A percentile compares a stretch with the other conserved stretches of the same genome.
Conservation (phyloP, 352 stramenopile genomes). For the Globisporangium polare region DNA sequence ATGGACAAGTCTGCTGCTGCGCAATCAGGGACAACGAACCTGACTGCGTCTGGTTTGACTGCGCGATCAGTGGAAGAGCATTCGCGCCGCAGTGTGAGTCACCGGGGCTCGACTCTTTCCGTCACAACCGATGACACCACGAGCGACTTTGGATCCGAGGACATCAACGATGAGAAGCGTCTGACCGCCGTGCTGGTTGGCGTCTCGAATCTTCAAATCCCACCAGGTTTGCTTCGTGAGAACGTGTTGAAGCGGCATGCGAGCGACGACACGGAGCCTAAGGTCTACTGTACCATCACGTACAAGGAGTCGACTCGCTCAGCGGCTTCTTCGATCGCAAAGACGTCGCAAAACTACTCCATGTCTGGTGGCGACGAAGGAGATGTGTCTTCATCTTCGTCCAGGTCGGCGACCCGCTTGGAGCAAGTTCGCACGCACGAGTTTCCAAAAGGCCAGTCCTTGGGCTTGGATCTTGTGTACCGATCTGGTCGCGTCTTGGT, state of each 20-base stretch:
- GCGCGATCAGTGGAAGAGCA: slow-evolving; percentile 20
- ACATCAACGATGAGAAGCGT: slow-evolving; percentile 61
- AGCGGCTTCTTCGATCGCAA: slow-evolving; percentile 61
- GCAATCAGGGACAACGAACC: slow-evolving; percentile 14
- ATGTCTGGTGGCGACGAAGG: slow-evolving; percentile 10
- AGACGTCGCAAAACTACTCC: slow-evolving; percentile 23
- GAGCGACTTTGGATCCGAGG: slow-evolving; percentile 58
- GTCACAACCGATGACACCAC: slow-evolving; percentile 63
- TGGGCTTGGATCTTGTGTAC: slow-evolving; percentile 85
- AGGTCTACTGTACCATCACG: slow-evolving; percentile 81
- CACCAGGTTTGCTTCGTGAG: slow-evolving; percentile 25
- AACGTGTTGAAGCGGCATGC: slow-evolving; percentile 29
- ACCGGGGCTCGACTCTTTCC: slow-evolving; percentile 25
- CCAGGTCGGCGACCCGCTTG: slow-evolving; percentile 16
- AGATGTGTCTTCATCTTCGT: slow-evolving; percentile 1
- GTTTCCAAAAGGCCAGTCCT: slow-evolving; percentile 44
- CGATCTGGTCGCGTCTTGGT: slow-evolving; percentile 69
- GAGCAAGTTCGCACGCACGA: slow-evolving; percentile 63
- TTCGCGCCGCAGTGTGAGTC: slow-evolving; percentile 2
- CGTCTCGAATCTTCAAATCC: slow-evolving; percentile 69
- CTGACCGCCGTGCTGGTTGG: slow-evolving; percentile 71
- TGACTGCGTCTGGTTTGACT: slow-evolving; percentile 22
- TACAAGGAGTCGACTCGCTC: slow-evolving; percentile 76
- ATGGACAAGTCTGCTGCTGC: neutral
- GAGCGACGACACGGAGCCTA: slow-evolving; percentile 36